Percentiles rank a stretch among this genome's conserved stretches.
These are phyloP conservation scores for Trifolium subterraneum DNA, from an alignment of 306 rosid genomes.

Conservation along the genomic window DNA sequence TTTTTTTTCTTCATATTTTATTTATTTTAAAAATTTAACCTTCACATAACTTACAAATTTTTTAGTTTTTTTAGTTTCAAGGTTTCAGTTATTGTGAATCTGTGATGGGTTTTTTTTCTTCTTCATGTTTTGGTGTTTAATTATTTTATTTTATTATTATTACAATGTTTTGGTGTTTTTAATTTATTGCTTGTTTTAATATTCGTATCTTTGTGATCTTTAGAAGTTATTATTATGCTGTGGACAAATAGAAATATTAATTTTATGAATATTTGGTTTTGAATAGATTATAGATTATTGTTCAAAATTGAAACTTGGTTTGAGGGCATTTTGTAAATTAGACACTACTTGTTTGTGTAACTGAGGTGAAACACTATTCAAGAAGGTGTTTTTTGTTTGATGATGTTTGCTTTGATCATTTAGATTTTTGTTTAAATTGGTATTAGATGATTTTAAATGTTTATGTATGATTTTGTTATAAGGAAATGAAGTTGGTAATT, in stretches of 20 bases:
- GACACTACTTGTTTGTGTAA: constrained; percentile 20
- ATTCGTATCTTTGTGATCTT: not conserved
- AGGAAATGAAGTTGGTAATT: constrained; percentile 20
- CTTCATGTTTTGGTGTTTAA: constrained; percentile 4
- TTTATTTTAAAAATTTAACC: not conserved
- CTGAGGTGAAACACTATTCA: constrained; percentile 30
- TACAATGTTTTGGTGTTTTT: too few relatives aligned
- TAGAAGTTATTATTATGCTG: too few relatives aligned
- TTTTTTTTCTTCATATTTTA: constrained; percentile 11
- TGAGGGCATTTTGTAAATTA: not conserved
- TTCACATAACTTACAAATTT: constrained; percentile 7
- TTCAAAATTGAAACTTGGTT: constrained; percentile 30
- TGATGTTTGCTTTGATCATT: constrained; percentile 8
- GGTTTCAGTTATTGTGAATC: not conserved
- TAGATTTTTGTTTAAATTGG: constrained; percentile 17
- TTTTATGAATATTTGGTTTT: constrained; percentile 11
- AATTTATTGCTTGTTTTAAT: constrained; percentile 21
- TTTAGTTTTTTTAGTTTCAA: not conserved
- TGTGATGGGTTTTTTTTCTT: constrained; percentile 16
- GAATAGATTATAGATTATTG: not conserved
- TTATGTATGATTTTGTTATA: constrained; percentile 10
- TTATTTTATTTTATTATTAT: not conserved
- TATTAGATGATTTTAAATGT: not conserved
- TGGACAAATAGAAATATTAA: too few relatives aligned
- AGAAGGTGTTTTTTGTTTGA: constrained; percentile 8